Evolutionary conservation across 2,329 filamentous ascomycete genomes (phyloP).

Genomic region (Xylaria sp.): DNA sequence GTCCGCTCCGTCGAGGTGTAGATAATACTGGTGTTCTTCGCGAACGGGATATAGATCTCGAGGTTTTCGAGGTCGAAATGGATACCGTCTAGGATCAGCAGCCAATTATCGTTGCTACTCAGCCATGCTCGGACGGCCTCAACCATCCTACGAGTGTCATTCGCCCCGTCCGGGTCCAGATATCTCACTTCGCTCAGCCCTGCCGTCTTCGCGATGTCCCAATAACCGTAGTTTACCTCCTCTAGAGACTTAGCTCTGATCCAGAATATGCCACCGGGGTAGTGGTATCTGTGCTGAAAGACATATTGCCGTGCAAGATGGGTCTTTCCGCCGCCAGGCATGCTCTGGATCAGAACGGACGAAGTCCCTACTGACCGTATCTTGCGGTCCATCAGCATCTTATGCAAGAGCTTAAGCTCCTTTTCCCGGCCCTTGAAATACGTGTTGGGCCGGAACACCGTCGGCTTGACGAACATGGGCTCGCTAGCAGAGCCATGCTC

Average conservation of each 20-base stretch:
- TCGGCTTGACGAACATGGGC: conserved; percentile 49
- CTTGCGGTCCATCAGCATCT: conserved; percentile 59
- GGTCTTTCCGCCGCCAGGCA: conserved; percentile 69
- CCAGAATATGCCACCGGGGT: conserved; percentile 71
- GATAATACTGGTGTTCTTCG: conserved; percentile 64
- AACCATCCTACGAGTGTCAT: conserved; percentile 52
- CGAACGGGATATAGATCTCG: conserved; percentile 65
- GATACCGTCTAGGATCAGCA: conserved; percentile 69
- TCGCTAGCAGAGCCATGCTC: conserved; percentile 29
- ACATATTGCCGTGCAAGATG: conserved; percentile 71
- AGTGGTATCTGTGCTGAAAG: conserved; percentile 60
- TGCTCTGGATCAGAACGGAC: conserved; percentile 65
- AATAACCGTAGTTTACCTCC: conserved; percentile 64
- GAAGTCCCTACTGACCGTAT: conserved; percentile 60
- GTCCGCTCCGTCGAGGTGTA: conserved; percentile 69
- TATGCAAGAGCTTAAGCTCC: conserved; percentile 61
- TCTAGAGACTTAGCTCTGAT: conserved; percentile 62
- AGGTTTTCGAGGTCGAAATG: conserved; percentile 62
- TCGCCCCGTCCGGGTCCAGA: conserved; percentile 42
- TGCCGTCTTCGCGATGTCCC: conserved; percentile 65
- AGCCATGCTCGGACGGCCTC: conserved; percentile 64
- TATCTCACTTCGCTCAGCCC: conserved; percentile 49
- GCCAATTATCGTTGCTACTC: conserved; percentile 63
- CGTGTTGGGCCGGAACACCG: conserved; percentile 62
- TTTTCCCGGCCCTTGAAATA: conserved; percentile 61